Evolutionary conservation across 371 early-diverging fungal genomes (phyloP).

Genomic region (Mortierella sp.): DNA sequence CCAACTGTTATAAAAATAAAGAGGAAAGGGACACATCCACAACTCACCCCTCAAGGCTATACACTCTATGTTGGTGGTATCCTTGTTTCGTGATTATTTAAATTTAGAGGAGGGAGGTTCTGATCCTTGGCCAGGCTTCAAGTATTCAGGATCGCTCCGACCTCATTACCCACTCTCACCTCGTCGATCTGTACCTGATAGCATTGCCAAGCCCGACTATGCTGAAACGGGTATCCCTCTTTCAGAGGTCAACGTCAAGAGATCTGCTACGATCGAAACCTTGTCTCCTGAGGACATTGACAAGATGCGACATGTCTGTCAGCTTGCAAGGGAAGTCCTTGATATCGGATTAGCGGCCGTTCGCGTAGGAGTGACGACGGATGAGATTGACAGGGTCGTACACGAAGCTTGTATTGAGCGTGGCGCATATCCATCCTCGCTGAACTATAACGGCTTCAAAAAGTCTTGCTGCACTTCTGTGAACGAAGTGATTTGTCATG

Average conservation of each 20-base stretch:
- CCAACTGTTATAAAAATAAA: neutral
- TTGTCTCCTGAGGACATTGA: slow-evolving; percentile 81
- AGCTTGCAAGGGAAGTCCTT: slow-evolving; percentile 90
- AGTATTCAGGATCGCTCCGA: slow-evolving; percentile 85
- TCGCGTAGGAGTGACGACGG: slow-evolving; percentile 91
- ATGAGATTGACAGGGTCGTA: slow-evolving; percentile 88
- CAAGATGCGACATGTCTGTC: slow-evolving; percentile 83
- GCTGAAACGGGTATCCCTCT: slow-evolving; percentile 78
- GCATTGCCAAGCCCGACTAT: slow-evolving; percentile 89
- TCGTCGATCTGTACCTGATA: slow-evolving; percentile 77
- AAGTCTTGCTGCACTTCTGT: slow-evolving; percentile 92
- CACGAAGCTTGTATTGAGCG: slow-evolving; percentile 91
- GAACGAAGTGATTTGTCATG: slow-evolving; percentile 88
- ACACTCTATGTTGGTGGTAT: neutral
- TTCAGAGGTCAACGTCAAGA: slow-evolving; percentile 74
- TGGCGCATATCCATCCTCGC: slow-evolving; percentile 92
- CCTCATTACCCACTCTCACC: slow-evolving; percentile 91
- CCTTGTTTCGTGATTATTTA: neutral
- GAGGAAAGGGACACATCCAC: neutral
- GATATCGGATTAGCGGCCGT: slow-evolving; percentile 84
- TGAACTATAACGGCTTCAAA: slow-evolving; percentile 94
- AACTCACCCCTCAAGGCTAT: slow-evolving; percentile 12
- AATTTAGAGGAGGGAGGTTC: slow-evolving; percentile 62
- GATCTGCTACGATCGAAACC: slow-evolving; percentile 76
- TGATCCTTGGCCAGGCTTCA: slow-evolving; percentile 86